phyloP scores from a whole-genome alignment of 352 stramenopile species.

The Phytophthora agathidicida region DNA sequence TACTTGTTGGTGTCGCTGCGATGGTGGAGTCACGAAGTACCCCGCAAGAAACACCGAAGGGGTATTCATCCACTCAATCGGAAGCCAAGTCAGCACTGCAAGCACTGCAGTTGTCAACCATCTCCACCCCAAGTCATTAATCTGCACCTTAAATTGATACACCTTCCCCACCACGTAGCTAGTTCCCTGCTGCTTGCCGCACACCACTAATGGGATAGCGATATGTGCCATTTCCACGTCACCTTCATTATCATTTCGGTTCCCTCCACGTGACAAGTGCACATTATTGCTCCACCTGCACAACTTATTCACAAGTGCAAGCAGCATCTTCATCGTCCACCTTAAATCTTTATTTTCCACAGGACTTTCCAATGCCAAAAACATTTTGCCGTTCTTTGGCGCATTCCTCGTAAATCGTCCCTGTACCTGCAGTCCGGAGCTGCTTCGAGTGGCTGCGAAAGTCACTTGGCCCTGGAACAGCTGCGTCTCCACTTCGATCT shows the following conservation, averaged over 20 bases:
- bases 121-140: conserved; percentile 52
- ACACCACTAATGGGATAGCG: conserved; percentile 47
- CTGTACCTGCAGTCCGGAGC: conserved; percentile 60
- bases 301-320: not conserved
- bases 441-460: not conserved
- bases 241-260: not conserved
- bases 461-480: conserved; percentile 28
- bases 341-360: conserved; percentile 6
- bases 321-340: not conserved
- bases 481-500: conserved; percentile 18
- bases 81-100: conserved; percentile 44
- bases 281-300: not conserved
- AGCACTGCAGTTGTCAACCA: conserved; percentile 46
- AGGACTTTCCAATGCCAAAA: conserved; percentile 58
- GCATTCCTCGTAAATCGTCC: conserved; percentile 58
- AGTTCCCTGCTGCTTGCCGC: conserved; percentile 2
- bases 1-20: not conserved
- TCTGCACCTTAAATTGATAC: conserved; percentile 67
- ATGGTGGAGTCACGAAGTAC: conserved; percentile 38
- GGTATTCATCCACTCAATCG: conserved; percentile 40
- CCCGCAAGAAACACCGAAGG: conserved; percentile 49
- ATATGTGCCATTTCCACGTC: conserved; percentile 47
- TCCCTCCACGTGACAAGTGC: conserved; percentile 3
- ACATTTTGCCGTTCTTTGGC: conserved; percentile 37
- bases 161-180: conserved; percentile 41